Evolutionary conservation across 2,329 filamentous ascomycete genomes (phyloP).

Genomic region (Aureobasidium pullulans): DNA sequence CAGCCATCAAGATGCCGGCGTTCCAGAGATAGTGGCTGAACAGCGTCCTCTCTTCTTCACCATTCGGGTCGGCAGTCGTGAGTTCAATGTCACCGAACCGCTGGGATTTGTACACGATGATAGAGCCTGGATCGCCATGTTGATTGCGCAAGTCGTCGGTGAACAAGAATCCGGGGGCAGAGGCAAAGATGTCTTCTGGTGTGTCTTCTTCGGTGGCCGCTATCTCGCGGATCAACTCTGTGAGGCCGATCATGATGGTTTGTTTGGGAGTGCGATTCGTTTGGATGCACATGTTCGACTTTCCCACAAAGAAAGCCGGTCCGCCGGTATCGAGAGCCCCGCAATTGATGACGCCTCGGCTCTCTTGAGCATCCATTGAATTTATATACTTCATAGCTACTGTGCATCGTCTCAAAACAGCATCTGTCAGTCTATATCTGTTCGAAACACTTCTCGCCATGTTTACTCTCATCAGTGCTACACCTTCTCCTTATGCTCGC

Average conservation of each 20-base stretch:
- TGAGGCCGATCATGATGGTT: constrained; percentile 19
- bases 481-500: constrained; percentile 34
- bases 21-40: constrained; percentile 74
- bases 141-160: constrained; percentile 59
- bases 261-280: neutral
- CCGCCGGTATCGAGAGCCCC: neutral
- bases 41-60: constrained; percentile 49
- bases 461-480: constrained; percentile 28
- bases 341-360: neutral
- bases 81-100: constrained; percentile 34
- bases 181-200: constrained; percentile 47
- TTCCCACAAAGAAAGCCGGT: neutral
- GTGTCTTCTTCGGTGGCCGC: constrained; percentile 7
- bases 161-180: constrained; percentile 57
- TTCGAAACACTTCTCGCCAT: constrained; percentile 12
- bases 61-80: constrained; percentile 37
- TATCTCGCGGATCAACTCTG: constrained; percentile 21
- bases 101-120: constrained; percentile 47
- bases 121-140: constrained; percentile 56
- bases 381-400: neutral
- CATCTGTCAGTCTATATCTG: too few relatives aligned
- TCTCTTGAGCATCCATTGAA: neutral
- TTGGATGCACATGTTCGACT: neutral
- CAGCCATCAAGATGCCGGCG: constrained; percentile 42
- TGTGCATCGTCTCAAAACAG: too few relatives aligned